Evolutionary conservation across 345 rosid species (phyloP).

Genomic region (Mercurialis annua): DNA sequence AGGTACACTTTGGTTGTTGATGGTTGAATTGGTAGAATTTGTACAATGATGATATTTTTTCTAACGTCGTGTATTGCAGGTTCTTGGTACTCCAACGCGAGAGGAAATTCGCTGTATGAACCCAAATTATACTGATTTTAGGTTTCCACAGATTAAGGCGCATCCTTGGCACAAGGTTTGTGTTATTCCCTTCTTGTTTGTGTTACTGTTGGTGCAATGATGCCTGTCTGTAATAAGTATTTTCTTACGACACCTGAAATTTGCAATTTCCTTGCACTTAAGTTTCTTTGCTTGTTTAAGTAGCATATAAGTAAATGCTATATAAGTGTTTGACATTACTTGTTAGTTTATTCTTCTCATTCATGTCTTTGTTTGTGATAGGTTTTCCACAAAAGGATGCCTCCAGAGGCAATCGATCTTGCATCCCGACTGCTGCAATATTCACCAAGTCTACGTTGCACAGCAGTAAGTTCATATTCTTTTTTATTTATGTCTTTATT

Average conservation of each 20-base stretch:
- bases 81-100: slow-evolving; percentile 37
- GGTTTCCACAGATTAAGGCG: slow-evolving; percentile 38
- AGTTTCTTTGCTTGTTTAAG: neutral
- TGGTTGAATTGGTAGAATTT: neutral
- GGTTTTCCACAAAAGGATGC: slow-evolving; percentile 39
- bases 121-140: slow-evolving; percentile 35
- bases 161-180: slow-evolving; percentile 40
- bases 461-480: slow-evolving; percentile 23
- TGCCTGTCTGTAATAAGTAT: too few relatives aligned
- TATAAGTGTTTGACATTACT: neutral
- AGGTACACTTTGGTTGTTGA: slow-evolving; percentile 16
- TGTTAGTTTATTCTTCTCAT: neutral
- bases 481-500: neutral
- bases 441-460: slow-evolving; percentile 35
- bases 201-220: neutral
- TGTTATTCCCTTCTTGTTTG: neutral
- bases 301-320: too few relatives aligned
- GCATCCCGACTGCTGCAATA: slow-evolving; percentile 34
- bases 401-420: slow-evolving; percentile 38
- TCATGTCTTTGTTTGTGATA: neutral
- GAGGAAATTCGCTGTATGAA: slow-evolving; percentile 42
- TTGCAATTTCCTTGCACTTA: neutral
- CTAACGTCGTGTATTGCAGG: slow-evolving; percentile 10
- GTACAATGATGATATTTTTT: neutral
- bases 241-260: too few relatives aligned